These are phyloP conservation scores for Ramaria sp. DNA, from an alignment of 768 basidiomycete genomes.

Conservation along the genomic window DNA sequence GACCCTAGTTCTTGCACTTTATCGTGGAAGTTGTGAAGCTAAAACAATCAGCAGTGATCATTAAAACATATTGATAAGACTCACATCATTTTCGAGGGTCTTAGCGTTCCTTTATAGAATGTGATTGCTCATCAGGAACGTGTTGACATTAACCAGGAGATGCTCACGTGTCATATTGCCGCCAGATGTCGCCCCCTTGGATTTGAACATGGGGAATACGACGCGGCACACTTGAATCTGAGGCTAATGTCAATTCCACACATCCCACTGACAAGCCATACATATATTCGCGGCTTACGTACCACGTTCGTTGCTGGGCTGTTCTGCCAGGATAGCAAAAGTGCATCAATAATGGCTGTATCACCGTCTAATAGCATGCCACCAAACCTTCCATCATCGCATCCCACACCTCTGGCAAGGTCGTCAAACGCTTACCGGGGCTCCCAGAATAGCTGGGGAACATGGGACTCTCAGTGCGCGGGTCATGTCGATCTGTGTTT, in stretches of 20 bases:
- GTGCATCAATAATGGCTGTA: not conserved
- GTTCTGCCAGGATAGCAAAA: not conserved
- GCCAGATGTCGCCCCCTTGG: not conserved
- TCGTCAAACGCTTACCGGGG: slow-evolving; percentile 14
- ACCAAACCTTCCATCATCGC: not conserved
- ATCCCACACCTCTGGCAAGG: not conserved
- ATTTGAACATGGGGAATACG: not conserved
- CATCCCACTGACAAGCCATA: not conserved
- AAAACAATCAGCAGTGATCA: not conserved
- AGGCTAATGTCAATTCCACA: not conserved
- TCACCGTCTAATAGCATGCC: not conserved
- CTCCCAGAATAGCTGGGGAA: not conserved
- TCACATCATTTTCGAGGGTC: not conserved
- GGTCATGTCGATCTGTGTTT: not conserved
- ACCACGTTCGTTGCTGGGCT: not conserved
- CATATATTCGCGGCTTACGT: not conserved
- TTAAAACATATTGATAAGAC: not conserved
- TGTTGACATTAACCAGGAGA: not conserved
- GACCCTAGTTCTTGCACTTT: not conserved
- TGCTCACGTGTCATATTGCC: not conserved
- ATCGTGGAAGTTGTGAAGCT: not conserved
- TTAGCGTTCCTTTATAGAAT: not conserved
- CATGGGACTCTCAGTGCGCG: not conserved
- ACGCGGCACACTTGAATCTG: not conserved
- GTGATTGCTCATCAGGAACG: not conserved